Evolutionary conservation across 75 land plant species (phyloP).

Genomic region (Adiantum capillusveneris): DNA sequence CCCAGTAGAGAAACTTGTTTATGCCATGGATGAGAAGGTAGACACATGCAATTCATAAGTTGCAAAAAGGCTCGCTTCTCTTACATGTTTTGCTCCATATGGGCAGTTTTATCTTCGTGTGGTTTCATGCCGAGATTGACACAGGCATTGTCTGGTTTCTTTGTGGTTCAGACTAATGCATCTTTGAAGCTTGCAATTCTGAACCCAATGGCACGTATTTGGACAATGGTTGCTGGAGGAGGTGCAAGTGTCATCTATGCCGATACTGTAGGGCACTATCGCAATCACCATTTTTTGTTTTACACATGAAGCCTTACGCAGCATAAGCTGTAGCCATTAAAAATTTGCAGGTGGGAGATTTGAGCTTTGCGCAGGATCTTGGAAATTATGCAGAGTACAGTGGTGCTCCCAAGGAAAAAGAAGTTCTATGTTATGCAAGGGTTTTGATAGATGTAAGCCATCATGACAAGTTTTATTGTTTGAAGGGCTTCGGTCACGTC

Average conservation of each 20-base stretch:
- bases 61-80: too few relatives aligned
- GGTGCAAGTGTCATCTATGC: conserved; percentile 99
- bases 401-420: conserved; percentile 98
- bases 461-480: too few relatives aligned
- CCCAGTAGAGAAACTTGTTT: conserved; percentile 65
- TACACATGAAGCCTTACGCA: neutral
- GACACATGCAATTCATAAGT: conserved; percentile 7
- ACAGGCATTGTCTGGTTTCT: neutral
- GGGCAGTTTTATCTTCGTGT: too few relatives aligned
- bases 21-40: conserved; percentile 88
- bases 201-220: conserved; percentile 89
- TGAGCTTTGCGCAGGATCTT: conserved; percentile 86
- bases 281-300: neutral
- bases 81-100: conserved; percentile 4
- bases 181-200: conserved; percentile 91
- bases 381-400: conserved; percentile 98
- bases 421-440: conserved; percentile 88
- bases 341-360: conserved; percentile 73
- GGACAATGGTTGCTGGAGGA: conserved; percentile 99
- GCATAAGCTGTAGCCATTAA: neutral
- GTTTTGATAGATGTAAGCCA: conserved; percentile 80
- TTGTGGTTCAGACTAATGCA: conserved; percentile 75
- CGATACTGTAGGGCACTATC: conserved; percentile 53
- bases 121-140: neutral
- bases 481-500: too few relatives aligned